phyloP scores from a whole-genome alignment of 2,329 filamentous ascomycete genomes.

The Penicillium freii region DNA sequence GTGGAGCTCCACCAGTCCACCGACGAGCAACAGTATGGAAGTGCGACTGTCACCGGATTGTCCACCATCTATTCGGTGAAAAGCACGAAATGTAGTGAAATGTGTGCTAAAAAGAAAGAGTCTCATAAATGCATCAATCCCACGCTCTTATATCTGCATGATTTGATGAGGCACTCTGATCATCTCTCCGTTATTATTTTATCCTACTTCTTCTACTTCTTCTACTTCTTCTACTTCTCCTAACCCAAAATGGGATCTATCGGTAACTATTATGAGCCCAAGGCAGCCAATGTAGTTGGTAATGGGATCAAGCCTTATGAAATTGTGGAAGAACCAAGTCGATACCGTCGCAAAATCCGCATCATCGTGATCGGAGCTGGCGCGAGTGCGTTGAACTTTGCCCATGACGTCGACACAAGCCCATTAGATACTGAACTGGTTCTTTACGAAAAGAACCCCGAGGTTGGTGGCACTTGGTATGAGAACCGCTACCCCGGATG shows the following conservation, averaged over 20 bases:
- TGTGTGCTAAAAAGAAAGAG: neutral
- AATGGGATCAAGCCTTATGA: conserved; percentile 1
- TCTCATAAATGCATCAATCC: conserved; percentile 6
- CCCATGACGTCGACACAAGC: conserved; percentile 16
- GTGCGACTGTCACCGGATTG: neutral
- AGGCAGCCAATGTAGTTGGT: neutral
- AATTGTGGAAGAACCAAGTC: conserved; percentile 13
- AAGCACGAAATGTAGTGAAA: neutral
- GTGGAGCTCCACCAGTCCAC: conserved; percentile 8
- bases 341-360: conserved; percentile 12
- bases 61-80: neutral
- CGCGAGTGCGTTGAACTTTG: conserved; percentile 18
- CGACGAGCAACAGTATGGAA: neutral
- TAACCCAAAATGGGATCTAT: conserved; percentile 5
- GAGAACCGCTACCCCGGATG: conserved; percentile 37
- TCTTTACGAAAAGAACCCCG: conserved; percentile 36
- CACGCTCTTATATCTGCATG: neutral
- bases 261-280: conserved; percentile 1
- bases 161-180: neutral
- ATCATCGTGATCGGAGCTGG: conserved; percentile 20
- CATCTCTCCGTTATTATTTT: neutral
- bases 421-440: conserved; percentile 20
- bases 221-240: neutral
- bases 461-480: conserved; percentile 40
- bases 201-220: neutral